Base-by-base conservation (phyloP, 805 yeast species). In the Vanderwaltozyma verrucispora region DNA sequence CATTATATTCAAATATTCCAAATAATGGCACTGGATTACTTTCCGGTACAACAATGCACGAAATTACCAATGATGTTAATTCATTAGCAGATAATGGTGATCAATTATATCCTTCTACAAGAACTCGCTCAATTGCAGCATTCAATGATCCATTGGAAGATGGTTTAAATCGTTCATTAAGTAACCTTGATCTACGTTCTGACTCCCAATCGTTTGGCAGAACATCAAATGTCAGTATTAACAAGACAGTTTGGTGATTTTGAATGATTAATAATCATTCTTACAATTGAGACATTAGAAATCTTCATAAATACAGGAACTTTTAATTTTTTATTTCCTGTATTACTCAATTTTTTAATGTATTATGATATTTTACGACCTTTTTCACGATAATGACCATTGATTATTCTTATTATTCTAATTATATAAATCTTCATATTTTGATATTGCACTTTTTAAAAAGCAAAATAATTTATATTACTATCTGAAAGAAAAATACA, bases 101-200 rank as follows among this genome's bases (percentile, higher is more conserved):
- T 5, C 18, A 7, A 14, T 4, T 29, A 6, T 29, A 17, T 16
- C n/a, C 20, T 29, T 7, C 31, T 13, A 29, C 31, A 4, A 29
- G 31, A 29, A 29, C 21, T 5, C 12, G 18, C 10, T 35, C 38
- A 3, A 35, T 35, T 11, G 31, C 33, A 32, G 46, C 47, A n/a
- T 36, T 47, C 14, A 51, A 48, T 27, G 45, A 46, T 21, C 49
- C 48, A 14, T 33, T 57, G 26, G 58, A 51, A 23, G 56, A 53
- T 14, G 53, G 56, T 17, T 42, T 57, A 26, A 53, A 50, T 28
- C 49, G 58, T 17, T 54, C 60, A 7, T 40, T 57, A 16, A 57
- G 62, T 37, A 56, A 57, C 4, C 39, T 57, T 28, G 62, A 57
- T 39, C 30, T 57, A 8, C 25, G 29, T 24, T 30, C 32, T 3